These are phyloP conservation scores for Croton setiger DNA, from an alignment of 441 rosid species.

Conservation along the genomic window DNA sequence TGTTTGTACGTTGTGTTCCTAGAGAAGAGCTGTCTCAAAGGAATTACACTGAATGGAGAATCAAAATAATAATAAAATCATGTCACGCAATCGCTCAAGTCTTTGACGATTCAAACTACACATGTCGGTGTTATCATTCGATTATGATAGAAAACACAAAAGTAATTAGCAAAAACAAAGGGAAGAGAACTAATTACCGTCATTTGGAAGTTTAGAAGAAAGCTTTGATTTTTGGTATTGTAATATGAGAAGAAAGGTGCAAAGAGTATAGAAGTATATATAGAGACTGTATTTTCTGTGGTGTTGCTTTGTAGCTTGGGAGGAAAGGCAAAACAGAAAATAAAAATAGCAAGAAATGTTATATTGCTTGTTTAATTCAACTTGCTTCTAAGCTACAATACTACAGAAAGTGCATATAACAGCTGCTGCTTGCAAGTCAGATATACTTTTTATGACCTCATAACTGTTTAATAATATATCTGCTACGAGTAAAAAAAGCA, in stretches of 20 bases:
- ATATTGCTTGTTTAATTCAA: conserved; percentile 15
- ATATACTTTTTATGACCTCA: not conserved
- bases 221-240: not conserved
- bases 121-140: no score
- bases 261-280: not conserved
- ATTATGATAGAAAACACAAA: not conserved
- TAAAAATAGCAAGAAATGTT: conserved; percentile 16
- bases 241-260: not conserved
- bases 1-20: no score
- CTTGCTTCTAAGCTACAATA: conserved; percentile 25
- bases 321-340: not conserved
- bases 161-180: not conserved
- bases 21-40: no score
- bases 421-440: conserved; percentile 31
- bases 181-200: conserved; percentile 26
- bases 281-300: not conserved
- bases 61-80: no score
- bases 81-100: no score
- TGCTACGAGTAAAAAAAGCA: not conserved
- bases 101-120: no score
- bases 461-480: not conserved
- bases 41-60: no score
- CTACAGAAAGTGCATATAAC: conserved; percentile 35
- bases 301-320: not conserved
- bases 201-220: conserved; percentile 22